Evolutionary conservation across 441 rosid genomes (phyloP), one percentile per base, ranked within the genome.

Genomic region (Syzygium malaccense): DNA sequence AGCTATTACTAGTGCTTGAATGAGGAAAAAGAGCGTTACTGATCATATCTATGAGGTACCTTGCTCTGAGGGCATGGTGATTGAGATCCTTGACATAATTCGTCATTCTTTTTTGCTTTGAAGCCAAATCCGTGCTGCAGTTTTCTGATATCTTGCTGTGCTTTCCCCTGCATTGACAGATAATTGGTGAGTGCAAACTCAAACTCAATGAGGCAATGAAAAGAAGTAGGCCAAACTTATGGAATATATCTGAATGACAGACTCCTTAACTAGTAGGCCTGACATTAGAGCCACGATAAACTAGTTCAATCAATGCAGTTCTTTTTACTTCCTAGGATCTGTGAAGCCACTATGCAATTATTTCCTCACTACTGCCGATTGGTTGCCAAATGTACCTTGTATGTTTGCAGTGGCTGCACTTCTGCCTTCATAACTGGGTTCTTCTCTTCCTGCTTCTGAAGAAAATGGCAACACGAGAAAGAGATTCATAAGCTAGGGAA

Each of bases 361-460:
- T 37, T 32, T 75, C 83, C n/a, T 37, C 41, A 41, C 51, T 23
- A 75, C 51, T 1, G 83, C 49, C 2, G 49, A 71, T 71, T 75
- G 51, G 51, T 75, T 19, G 32, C 15, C 33, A 88, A 28, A 55
- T 41, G 57, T 80, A 94, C 96, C 95, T 93, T 92, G 13, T 91
- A 85, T 89, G 90, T 90, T 80, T 85, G 89, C 66, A 86, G 91
- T 86, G 55, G 18, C 89, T 90, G 93, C 68, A 49, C 86, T 89
- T 90, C 96, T 68, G 88, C 87, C 87, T 91, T 92, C 87, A 90
- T 91, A 25, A 89, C 91, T 57, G 66, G 92, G 91, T 87, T 93
- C 90, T 92, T 95, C 91, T 93, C 99, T 92, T 94, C 97, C 87
- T 94, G 86, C 92, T 93, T 96, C 94, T 96, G 93, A 83, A 92